Percentiles rank a stretch among this genome's conserved stretches.
Evolutionary conservation across 192 early-diverging fungal species (phyloP).

Genomic region (Funneliformis mosseae): DNA sequence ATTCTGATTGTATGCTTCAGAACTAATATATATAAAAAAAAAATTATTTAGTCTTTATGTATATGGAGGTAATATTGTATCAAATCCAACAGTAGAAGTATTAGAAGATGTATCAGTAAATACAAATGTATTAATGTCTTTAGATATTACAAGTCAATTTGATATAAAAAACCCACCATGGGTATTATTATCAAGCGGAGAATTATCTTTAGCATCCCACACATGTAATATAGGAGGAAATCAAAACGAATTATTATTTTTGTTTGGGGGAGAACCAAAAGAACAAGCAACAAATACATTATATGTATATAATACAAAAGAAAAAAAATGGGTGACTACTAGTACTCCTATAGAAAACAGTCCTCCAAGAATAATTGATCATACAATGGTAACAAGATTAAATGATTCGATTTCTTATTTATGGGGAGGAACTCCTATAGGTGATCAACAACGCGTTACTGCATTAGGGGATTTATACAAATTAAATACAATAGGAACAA

Average conservation of each 20-base stretch:
- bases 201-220: slow-evolving; percentile 4
- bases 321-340: background rate
- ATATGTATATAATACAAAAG: background rate
- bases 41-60: background rate
- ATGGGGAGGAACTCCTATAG: slow-evolving; percentile 30
- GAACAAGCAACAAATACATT: background rate
- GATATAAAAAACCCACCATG: background rate
- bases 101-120: too few species aligned
- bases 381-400: slow-evolving; percentile 14
- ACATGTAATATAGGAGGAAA: slow-evolving; percentile 23
- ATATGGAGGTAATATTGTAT: background rate
- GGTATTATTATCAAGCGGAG: background rate
- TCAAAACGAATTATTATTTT: slow-evolving; percentile 19
- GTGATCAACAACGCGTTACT: background rate
- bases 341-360: background rate
- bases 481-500: background rate
- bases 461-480: background rate
- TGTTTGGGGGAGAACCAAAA: slow-evolving; percentile 30
- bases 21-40: background rate
- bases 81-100: background rate
- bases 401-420: slow-evolving; percentile 29
- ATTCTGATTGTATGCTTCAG: too few species aligned
- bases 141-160: background rate
- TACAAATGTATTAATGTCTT: background rate
- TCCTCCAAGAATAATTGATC: slow-evolving; percentile 22